Evolutionary conservation across 2,329 filamentous ascomycete genomes (phyloP), one percentile per base, ranked within the genome.

Genomic region (Cadophora sp.): DNA sequence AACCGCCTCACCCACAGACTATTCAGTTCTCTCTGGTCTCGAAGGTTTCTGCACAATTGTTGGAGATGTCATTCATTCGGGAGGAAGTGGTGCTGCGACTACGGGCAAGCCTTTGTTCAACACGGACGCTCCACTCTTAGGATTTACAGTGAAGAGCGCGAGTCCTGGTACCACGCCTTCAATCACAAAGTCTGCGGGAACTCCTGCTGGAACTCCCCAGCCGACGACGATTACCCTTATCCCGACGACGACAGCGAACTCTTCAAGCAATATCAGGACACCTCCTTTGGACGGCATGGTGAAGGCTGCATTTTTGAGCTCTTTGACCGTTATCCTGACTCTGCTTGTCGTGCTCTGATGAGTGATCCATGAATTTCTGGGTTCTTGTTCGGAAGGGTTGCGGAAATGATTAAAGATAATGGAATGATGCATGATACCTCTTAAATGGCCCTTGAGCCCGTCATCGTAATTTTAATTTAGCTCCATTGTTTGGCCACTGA

Each of bases 1-100:
- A 46, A 70, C 65, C 5, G 67, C 64, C 8, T 66, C 48, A 19
- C 70, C 69, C 26, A 12, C 46, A 8, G 48, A 56, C 22, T 67
- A 71, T 46, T 48, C 62, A 4, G 61, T 31, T 4, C 50, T 70
- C 24, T 19, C 58, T 14, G 11, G 19, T 12, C 51, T 72, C 7
- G 51, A 64, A 46, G 60, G 61, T 6, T 72, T 72, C 46, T 72
- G 72, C 60, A 65, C 53, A 16, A 64, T 22, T 31, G 53, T 69
- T 24, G 70, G 71, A 27, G 64, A 73, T 59, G 62, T 73, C 29
- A 43, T 58, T 34, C 27, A 60, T 11, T 60, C 56, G 5, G n/a
- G 51, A 50, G 29, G 31, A 12, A 53, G 62, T 16, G 50, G 62
- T 12, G 27, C 27, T 6, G 46, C 60, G 3, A 51, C 22, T 37